Conservation (phyloP, 2,329 filamentous ascomycete species). For the Paracoccidioides brasiliensis region DNA sequence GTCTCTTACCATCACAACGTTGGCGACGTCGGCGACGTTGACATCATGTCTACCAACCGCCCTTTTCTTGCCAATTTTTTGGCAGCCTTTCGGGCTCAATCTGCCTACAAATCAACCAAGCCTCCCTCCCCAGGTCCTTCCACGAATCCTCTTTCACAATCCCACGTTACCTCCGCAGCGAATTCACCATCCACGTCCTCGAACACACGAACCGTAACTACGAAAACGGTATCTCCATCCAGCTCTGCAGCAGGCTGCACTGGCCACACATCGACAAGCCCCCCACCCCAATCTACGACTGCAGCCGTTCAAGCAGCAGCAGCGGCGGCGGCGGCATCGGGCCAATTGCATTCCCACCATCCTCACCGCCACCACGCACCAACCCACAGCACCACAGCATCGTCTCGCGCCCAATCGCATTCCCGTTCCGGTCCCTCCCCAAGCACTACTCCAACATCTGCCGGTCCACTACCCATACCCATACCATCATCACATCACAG, state of each 20-base stretch:
- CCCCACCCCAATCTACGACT: slow-evolving; percentile 14
- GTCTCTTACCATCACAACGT: background rate
- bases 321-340: slow-evolving; percentile 8
- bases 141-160: slow-evolving; percentile 18
- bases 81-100: slow-evolving; percentile 53
- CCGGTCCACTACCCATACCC: slow-evolving; percentile 26
- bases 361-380: slow-evolving; percentile 26
- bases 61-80: slow-evolving; percentile 56
- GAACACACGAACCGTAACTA: slow-evolving; percentile 35
- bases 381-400: slow-evolving; percentile 10
- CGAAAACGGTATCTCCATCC: slow-evolving; percentile 27
- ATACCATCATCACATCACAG: slow-evolving; percentile 24
- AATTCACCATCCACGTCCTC: slow-evolving; percentile 27
- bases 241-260: slow-evolving; percentile 9
- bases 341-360: slow-evolving; percentile 16
- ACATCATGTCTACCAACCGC: slow-evolving; percentile 50
- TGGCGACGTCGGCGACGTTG: background rate
- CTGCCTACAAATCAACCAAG: slow-evolving; percentile 44
- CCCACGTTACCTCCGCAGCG: slow-evolving; percentile 22
- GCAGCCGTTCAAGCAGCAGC: slow-evolving; percentile 26
- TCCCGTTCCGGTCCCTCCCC: slow-evolving; percentile 12
- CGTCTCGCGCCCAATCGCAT: slow-evolving; percentile 14
- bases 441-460: slow-evolving; percentile 19
- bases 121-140: slow-evolving; percentile 21
- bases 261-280: slow-evolving; percentile 9